Base-by-base conservation (phyloP, 2,329 filamentous ascomycete genomes). In the Fusarium continuum region DNA sequence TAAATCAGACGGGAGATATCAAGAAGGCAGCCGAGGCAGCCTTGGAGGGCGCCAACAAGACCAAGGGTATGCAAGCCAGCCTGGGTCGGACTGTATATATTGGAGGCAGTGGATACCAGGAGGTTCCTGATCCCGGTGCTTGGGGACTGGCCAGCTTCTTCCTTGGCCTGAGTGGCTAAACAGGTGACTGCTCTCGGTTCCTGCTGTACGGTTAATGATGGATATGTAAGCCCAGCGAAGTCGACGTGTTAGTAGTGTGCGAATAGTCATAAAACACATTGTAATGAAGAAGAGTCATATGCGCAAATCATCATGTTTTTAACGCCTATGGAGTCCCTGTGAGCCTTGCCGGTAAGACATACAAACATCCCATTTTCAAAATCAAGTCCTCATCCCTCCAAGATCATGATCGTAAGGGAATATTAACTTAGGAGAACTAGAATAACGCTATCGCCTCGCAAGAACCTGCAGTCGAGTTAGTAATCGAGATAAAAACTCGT, bases 61-160 rank as follows among this genome's bases (percentile, higher is more conserved):
- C 95, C 17, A 96, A 93, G 80, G 91, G 90, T 20, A 97, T 99
- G 93, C 87, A 90, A 75, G 92, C 95, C 35, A 95, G 89, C 69
- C 80, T 99, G 34, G 95, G 95, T 8, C 68, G 81, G 58, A 73
- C 77, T 1, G 78, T 79, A 6, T 79, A 79, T 54, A 74, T 79
- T 6, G 77, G 77, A 26, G 61, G 90, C 5, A 77, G 74, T 48
- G 77, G 77, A 13, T 79, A 78, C 47, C 73, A 79, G 64, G 73
- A 79, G 69, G 84, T 84, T 8, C 84, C 84, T 0, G 84, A 87
- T 49, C 84, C 85, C 56, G 95, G 95, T n/a, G 87, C 87, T 14
- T 88, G 83, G 81, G 87, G 86, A 0, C 72, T 98, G 65, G 89
- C 90, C 28, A 87, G 89, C 74, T 93, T 99, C 78, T 89, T 97